Base-by-base conservation (phyloP, 2,329 filamentous ascomycete genomes). In the Penicillium sp. region DNA sequence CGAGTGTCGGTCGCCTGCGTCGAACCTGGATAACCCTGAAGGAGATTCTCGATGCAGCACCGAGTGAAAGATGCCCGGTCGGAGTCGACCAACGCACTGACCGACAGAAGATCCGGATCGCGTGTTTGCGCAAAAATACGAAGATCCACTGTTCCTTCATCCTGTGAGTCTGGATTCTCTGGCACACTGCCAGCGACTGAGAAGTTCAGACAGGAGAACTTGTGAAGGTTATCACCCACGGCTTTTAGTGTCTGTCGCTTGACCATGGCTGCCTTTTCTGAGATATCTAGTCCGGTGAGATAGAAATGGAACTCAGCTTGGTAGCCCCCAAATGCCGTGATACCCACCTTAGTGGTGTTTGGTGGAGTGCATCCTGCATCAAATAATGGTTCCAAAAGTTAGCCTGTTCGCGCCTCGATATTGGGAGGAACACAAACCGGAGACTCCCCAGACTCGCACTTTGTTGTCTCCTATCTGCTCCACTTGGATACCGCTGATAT, bases 161-260 rank as follows among this genome's bases (percentile, higher is more conserved):
- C 60, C 43, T 70, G 68, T 0, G 60, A 65, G 14, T 53, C 55
- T 2, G 68, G 62, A 39, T 70, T 61, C 9, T 10, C 9, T 16
- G 49, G 53, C 5, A 53, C 53, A 2, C 54, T 66, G 4, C 53
- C 53, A 14, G 53, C 52, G 27, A 65, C 60, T 52, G 70, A 64
- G 26, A 78, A 71, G 16, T 69, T 75, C 0, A 78, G 59, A 9
- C 70, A 71, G 55, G 66, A 72, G 48, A 77, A 76, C 11, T 71
- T 73, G 10, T 21, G 13, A n/a, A 37, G 8, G 56, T 67, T 61
- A 47, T 68, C 69, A 57, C 70, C 68, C 14, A 79, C 67, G 21
- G 57, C 59, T 41, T 68, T 58, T 8, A 61, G 57, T 10, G 56
- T 27, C 44, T 69, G 68, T 1, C 61, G 59, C 31, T 61, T 60